Evolutionary conservation across 2,329 filamentous ascomycete genomes (phyloP), one percentile per base, ranked within the genome.

Genomic region (Pseudocercospora eumusae): DNA sequence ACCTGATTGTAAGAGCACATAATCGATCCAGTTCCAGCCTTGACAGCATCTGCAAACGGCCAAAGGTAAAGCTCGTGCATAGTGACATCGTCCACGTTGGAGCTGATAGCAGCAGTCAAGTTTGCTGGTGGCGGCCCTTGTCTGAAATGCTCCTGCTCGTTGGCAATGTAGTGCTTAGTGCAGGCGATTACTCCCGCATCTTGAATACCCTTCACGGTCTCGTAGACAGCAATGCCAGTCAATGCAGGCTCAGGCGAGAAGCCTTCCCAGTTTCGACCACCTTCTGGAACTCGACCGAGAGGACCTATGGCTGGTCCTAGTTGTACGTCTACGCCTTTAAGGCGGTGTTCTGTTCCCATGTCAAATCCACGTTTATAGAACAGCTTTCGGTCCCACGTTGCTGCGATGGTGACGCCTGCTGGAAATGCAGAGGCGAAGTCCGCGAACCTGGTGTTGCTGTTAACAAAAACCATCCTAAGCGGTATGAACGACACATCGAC

Each of bases 371-470:
- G 84, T 56, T 82, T 78, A 70, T 86, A 86, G 73, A 92, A 88
- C 28, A 96, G 82, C 11, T 79, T 75, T 61, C 88, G 85, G 75
- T 93, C 89, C 83, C 89, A 96, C 0, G 92, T 91, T n/a, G 91
- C 90, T 13, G 89, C 93, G 28, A 90, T 84, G 5, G 90, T 92
- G 68, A 92, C 82, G 53, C 90, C 92, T 0, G 88, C 87, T 0
- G 90, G 84, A 75, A 96, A 96, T 1, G 88, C 92, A 36, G 90
- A 93, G 71, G 86, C 87, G 76, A 89, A 93, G 76, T 96, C 92
- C 67, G 85, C 84, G 61, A 88, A 84, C 57, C 49, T 52, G 49
- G 13, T 7, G 3, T 20, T 21, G 15, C 13, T 13, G 21, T 47
- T 13, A 47, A 23, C 18, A 21, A 10, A 1, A 11, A 3, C 21